These are phyloP conservation scores for Solanum pinnatisectum DNA, from an alignment of 257 asterid genomes.

Conservation along the genomic window DNA sequence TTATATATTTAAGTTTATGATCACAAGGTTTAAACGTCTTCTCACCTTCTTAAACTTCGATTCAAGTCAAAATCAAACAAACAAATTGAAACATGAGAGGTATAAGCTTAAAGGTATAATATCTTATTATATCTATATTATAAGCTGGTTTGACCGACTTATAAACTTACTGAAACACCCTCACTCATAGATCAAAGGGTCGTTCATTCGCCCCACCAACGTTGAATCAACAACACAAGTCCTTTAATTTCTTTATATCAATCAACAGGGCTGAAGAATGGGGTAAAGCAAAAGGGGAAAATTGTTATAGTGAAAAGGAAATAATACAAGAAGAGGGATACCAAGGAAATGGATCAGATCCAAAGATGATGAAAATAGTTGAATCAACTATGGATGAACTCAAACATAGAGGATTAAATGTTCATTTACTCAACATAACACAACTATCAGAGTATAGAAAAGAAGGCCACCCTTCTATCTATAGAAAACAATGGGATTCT, in stretches of 20 bases:
- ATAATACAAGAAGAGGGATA: constrained; percentile 39
- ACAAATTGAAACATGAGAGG: no score
- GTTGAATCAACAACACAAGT: background rate
- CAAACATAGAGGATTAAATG: constrained; percentile 38
- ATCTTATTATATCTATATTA: background rate
- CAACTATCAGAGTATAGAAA: constrained; percentile 74
- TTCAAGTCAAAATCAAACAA: background rate
- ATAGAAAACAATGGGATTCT: constrained; percentile 70
- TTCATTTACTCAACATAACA: constrained; percentile 62
- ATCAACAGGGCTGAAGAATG: constrained; percentile 67
- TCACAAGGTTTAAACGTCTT: no score
- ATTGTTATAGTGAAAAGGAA: constrained; percentile 52
- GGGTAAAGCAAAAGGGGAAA: constrained; percentile 42
- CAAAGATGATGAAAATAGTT: constrained; percentile 66
- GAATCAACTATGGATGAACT: constrained; percentile 40
- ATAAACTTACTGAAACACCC: background rate
- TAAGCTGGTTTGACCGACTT: background rate
- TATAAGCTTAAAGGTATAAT: background rate
- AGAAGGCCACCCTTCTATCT: constrained; percentile 82
- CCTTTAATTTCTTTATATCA: background rate
- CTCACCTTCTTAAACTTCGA: background rate
- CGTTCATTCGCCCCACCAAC: background rate
- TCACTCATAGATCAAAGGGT: background rate
- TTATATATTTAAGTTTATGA: background rate
- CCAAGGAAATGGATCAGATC: constrained; percentile 63